Conservation (phyloP, 495 filamentous ascomycete genomes). For the Aspergillus incahuasiensis region DNA sequence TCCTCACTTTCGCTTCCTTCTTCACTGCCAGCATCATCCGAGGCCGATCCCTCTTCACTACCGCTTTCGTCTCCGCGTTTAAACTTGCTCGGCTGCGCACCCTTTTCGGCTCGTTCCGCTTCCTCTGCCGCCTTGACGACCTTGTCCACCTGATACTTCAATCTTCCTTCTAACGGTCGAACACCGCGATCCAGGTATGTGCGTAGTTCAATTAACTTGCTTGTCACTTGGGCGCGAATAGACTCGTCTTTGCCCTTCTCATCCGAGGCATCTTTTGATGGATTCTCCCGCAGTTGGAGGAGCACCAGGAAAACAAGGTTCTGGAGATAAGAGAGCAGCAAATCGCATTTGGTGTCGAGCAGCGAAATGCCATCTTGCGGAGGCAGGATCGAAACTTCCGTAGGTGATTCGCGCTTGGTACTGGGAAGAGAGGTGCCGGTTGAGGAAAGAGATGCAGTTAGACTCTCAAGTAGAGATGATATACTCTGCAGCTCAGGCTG, state of each 20-base stretch:
- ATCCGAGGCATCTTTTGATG: slow-evolving; percentile 25
- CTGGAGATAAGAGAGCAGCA: slow-evolving; percentile 92
- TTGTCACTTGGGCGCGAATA: slow-evolving; percentile 59
- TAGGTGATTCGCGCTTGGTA: slow-evolving; percentile 26
- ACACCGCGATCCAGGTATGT: slow-evolving; percentile 89
- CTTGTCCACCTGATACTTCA: slow-evolving; percentile 87
- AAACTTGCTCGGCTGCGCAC: slow-evolving; percentile 26
- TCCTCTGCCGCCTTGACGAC: slow-evolving; percentile 84
- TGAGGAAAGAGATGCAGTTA: slow-evolving; percentile 59
- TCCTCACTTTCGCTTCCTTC: slow-evolving; percentile 39
- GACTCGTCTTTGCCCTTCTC: slow-evolving; percentile 12
- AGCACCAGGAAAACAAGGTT: slow-evolving; percentile 88
- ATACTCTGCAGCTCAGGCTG: slow-evolving; percentile 29
- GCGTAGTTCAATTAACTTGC: slow-evolving; percentile 78
- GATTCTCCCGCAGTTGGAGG: slow-evolving; percentile 65
- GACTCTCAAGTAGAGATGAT: slow-evolving; percentile 55
- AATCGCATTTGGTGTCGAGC: slow-evolving; percentile 89
- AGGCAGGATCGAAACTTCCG: slow-evolving; percentile 48
- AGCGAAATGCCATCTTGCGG: slow-evolving; percentile 87
- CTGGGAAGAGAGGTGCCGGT: slow-evolving; percentile 59
- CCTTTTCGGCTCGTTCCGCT: slow-evolving; percentile 44
- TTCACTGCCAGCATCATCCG: slow-evolving; percentile 18
- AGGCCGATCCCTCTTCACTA: slow-evolving; percentile 16
- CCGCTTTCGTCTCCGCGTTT: slow-evolving; percentile 23
- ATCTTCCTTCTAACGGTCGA: slow-evolving; percentile 74